Conservation (phyloP, 2,329 filamentous ascomycete genomes). For the Trichoderma breve region DNA sequence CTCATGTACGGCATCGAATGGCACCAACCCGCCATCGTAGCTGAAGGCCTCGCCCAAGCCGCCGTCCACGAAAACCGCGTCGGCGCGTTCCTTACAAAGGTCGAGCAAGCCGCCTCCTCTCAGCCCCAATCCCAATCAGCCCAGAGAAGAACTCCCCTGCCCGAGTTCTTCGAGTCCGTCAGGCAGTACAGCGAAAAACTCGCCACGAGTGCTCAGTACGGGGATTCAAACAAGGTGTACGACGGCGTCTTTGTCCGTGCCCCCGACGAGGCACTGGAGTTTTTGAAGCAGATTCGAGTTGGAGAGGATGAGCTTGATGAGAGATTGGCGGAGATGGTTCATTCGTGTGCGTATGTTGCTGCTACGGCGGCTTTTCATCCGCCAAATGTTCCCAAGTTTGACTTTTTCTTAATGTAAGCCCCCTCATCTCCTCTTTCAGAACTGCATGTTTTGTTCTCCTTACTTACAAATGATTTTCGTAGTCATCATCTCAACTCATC, state of each 20-base stretch:
- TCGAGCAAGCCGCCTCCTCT: conserved; percentile 47
- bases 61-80: conserved; percentile 65
- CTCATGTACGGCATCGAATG: conserved; percentile 84
- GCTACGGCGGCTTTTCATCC: conserved; percentile 59
- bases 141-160: conserved; percentile 31
- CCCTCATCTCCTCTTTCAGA: conserved; percentile 21
- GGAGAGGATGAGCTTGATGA: conserved; percentile 55
- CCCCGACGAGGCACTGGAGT: conserved; percentile 58
- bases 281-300: conserved; percentile 60
- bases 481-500: conserved; percentile 70
- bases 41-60: conserved; percentile 74
- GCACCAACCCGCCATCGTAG: conserved; percentile 74
- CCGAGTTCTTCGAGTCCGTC: conserved; percentile 61
- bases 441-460: not conserved
- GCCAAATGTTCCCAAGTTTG: conserved; percentile 67
- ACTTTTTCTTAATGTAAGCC: conserved; percentile 69
- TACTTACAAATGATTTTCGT: not conserved
- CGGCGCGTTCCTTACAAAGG: conserved; percentile 49
- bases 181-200: conserved; percentile 54
- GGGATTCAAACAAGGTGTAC: conserved; percentile 61
- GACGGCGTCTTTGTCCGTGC: conserved; percentile 67
- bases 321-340: conserved; percentile 63
- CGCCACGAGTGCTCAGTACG: conserved; percentile 44
- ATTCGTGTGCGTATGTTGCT: conserved; percentile 53
- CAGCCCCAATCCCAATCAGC: not conserved